phyloP scores from a whole-genome alignment of 2,329 filamentous ascomycete genomes.

The Chrysosporium queenslandicum region DNA sequence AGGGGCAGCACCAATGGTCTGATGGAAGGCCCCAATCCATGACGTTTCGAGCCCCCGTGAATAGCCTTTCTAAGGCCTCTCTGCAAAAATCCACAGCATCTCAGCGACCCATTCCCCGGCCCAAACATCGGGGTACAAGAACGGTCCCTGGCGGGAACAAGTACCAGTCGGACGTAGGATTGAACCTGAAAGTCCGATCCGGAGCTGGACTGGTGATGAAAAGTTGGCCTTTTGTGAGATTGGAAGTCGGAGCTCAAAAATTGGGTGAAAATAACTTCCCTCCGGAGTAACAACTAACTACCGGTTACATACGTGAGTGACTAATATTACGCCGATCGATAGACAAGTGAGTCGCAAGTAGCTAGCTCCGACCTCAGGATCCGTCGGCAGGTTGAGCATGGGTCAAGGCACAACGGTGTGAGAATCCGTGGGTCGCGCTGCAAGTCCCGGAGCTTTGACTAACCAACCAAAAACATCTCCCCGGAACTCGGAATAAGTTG shows the following conservation, averaged over 20 bases:
- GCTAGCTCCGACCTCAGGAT: background rate
- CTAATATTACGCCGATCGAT: too few species aligned
- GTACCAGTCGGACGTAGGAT: background rate
- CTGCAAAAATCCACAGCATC: conserved; percentile 8
- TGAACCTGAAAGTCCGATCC: background rate
- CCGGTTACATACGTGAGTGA: background rate
- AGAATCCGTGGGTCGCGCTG: background rate
- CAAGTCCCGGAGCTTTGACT: conserved; percentile 3
- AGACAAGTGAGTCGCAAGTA: background rate
- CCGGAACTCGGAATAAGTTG: conserved; percentile 5
- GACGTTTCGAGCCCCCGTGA: conserved; percentile 13
- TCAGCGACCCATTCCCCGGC: background rate
- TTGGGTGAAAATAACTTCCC: background rate
- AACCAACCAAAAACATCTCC: background rate
- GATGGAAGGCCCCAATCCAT: conserved; percentile 6
- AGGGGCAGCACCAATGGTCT: conserved; percentile 6
- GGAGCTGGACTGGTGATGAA: background rate
- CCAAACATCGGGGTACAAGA: conserved; percentile 11
- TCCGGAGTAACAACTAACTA: background rate
- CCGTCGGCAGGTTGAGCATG: background rate
- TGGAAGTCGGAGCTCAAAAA: background rate
- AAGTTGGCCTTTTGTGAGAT: background rate
- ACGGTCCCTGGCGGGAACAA: background rate
- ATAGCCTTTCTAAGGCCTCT: conserved; percentile 11
- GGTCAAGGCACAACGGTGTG: conserved; percentile 7